A percentile compares a stretch with the other conserved stretches of the same genome.
Conservation (phyloP, 306 rosid species). For the Trifolium dubium region DNA sequence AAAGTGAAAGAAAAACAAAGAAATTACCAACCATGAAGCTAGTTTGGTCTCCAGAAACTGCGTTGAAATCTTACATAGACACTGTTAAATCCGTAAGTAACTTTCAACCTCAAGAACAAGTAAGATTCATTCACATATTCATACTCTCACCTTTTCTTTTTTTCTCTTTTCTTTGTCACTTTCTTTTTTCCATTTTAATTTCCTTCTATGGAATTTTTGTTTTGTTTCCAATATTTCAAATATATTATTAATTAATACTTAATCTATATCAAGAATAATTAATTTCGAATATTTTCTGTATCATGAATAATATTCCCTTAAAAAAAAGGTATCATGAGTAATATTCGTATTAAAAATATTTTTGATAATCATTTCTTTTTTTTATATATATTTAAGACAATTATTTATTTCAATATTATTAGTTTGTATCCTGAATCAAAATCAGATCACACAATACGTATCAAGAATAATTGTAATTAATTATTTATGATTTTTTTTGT, state of each 20-base stretch:
- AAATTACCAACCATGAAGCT: constrained; percentile 71
- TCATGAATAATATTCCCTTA: too few relatives aligned
- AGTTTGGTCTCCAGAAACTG: constrained; percentile 88
- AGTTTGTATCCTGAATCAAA: not conserved
- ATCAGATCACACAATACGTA: not conserved
- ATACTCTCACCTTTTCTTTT: not conserved
- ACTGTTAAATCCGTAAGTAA: constrained; percentile 78
- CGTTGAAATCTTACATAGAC: constrained; percentile 75
- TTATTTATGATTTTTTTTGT: not conserved
- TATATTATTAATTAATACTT: not conserved
- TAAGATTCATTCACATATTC: not conserved
- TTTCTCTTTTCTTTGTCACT: not conserved
- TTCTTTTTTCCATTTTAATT: not conserved
- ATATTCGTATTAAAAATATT: too few relatives aligned
- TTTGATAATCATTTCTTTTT: too few relatives aligned
- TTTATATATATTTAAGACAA: too few relatives aligned
- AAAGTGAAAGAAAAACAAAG: not conserved
- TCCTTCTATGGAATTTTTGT: not conserved
- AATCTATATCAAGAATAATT: too few relatives aligned
- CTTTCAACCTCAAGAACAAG: constrained; percentile 1
- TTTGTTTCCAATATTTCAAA: not conserved
- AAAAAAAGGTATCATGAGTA: too few relatives aligned
- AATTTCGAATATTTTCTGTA: too few relatives aligned
- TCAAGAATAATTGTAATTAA: not conserved
- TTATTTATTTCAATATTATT: not conserved